Evolutionary conservation across 2,329 filamentous ascomycete species (phyloP).

Genomic region (Geosmithia putterillii): DNA sequence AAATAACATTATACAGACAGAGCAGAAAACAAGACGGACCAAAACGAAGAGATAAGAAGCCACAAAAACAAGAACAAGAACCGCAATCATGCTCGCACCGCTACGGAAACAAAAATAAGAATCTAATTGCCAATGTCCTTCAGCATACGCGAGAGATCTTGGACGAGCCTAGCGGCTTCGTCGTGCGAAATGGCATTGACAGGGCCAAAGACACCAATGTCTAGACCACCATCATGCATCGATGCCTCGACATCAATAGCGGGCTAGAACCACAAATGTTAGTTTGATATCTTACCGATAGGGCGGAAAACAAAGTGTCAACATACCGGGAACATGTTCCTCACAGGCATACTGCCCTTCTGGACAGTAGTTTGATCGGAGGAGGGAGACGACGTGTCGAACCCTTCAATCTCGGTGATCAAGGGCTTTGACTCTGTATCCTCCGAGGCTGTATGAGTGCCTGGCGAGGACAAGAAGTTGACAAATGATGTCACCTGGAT

Average conservation of each 20-base stretch:
- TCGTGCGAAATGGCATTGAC: constrained; percentile 11
- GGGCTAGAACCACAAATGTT: constrained; percentile 12
- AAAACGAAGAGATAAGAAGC: not conserved
- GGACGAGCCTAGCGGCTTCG: constrained; percentile 12
- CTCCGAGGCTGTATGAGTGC: not conserved
- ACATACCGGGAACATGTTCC: constrained; percentile 18
- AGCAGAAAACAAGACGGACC: not conserved
- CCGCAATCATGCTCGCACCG: not conserved
- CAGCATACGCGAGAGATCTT: constrained; percentile 7
- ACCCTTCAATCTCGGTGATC: not conserved
- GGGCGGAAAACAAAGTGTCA: not conserved
- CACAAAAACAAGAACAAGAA: not conserved
- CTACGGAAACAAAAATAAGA: not conserved
- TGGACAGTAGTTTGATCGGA: not conserved
- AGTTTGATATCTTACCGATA: not conserved
- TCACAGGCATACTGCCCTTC: constrained; percentile 1
- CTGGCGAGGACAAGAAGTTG: constrained; percentile 59
- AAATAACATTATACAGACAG: too few species aligned
- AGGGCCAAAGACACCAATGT: constrained; percentile 28
- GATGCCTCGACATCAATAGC: constrained; percentile 28
- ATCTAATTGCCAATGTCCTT: not conserved
- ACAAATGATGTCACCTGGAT: constrained; percentile 60
- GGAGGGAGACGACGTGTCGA: not conserved
- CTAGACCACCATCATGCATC: constrained; percentile 14
- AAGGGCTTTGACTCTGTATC: not conserved